Evolutionary conservation across 768 basidiomycete species (phyloP).

Genomic region (Scleroderma citrinum): DNA sequence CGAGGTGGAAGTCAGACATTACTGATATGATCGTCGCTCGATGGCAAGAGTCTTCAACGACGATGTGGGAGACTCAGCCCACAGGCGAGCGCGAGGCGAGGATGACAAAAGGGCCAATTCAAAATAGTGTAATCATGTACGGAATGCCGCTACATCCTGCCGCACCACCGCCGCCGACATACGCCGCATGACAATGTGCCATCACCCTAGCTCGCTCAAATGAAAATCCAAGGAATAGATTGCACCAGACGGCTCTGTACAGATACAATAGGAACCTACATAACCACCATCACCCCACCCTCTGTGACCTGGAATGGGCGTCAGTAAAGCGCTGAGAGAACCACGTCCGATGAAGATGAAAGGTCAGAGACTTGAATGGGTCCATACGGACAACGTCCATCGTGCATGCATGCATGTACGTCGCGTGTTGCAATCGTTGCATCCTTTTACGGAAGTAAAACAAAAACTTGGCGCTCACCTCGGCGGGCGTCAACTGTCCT

Average conservation of each 20-base stretch:
- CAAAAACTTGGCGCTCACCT: conserved; percentile 15
- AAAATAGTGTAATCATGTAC: too few species aligned
- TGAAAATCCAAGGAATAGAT: too few species aligned
- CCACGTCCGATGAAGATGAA: conserved; percentile 2
- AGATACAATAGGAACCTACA: too few species aligned
- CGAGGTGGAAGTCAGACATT: conserved; percentile 68
- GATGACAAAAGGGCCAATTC: too few species aligned
- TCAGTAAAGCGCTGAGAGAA: not conserved
- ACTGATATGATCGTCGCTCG: not conserved
- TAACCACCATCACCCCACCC: too few species aligned
- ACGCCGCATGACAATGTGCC: too few species aligned
- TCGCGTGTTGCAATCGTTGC: conserved; percentile 46
- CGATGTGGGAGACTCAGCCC: too few species aligned
- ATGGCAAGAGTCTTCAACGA: not conserved
- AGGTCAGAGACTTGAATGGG: conserved; percentile 80
- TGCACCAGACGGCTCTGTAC: too few species aligned
- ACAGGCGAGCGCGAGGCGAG: too few species aligned
- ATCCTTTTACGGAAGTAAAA: conserved; percentile 27
- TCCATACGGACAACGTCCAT: conserved; percentile 63
- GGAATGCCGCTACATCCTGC: too few species aligned
- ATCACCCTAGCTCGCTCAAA: too few species aligned
- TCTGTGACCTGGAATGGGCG: not conserved
- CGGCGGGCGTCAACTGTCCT: not conserved
- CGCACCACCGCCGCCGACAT: too few species aligned
- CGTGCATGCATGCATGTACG: conserved; percentile 58